Evolutionary conservation across 768 basidiomycete species (phyloP).

Genomic region (Phylloporus scabripes): DNA sequence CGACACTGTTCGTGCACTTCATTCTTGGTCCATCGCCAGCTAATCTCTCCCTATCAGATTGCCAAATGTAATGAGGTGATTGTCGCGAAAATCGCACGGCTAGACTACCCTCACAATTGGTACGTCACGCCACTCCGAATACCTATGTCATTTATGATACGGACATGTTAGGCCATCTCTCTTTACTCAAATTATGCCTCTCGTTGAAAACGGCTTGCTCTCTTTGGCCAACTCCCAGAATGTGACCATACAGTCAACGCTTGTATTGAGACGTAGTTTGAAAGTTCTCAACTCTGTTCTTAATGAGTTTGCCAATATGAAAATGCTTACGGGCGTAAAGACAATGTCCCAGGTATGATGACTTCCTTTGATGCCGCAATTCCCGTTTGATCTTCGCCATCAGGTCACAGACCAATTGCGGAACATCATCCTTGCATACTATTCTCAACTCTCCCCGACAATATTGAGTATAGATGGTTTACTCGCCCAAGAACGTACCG

Average conservation of each 20-base stretch:
- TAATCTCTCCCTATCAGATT: constrained; percentile 39
- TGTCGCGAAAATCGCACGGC: constrained; percentile 69
- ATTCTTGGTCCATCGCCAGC: not conserved
- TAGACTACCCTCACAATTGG: constrained; percentile 75
- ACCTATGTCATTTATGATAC: not conserved
- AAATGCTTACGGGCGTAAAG: constrained; percentile 63
- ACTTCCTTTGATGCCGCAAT: not conserved
- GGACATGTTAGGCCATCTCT: constrained; percentile 19
- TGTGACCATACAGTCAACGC: constrained; percentile 39
- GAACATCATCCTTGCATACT: constrained; percentile 52
- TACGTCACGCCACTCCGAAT: constrained; percentile 26
- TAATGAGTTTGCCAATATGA: constrained; percentile 66
- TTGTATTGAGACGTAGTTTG: constrained; percentile 56
- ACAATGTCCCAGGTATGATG: constrained; percentile 55
- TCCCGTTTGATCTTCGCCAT: not conserved
- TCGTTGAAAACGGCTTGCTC: constrained; percentile 51
- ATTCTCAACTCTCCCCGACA: constrained; percentile 44
- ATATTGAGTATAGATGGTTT: constrained; percentile 30
- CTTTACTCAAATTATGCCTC: constrained; percentile 40
- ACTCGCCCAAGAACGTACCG: constrained; percentile 35
- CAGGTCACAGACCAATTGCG: constrained; percentile 38
- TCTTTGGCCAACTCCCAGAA: constrained; percentile 40
- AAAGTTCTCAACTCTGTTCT: constrained; percentile 59
- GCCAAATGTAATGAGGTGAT: constrained; percentile 72
- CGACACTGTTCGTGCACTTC: constrained; percentile 50